phyloP scores from a whole-genome alignment of 2,329 filamentous ascomycete species.

The Gaeumannomyces tritici region DNA sequence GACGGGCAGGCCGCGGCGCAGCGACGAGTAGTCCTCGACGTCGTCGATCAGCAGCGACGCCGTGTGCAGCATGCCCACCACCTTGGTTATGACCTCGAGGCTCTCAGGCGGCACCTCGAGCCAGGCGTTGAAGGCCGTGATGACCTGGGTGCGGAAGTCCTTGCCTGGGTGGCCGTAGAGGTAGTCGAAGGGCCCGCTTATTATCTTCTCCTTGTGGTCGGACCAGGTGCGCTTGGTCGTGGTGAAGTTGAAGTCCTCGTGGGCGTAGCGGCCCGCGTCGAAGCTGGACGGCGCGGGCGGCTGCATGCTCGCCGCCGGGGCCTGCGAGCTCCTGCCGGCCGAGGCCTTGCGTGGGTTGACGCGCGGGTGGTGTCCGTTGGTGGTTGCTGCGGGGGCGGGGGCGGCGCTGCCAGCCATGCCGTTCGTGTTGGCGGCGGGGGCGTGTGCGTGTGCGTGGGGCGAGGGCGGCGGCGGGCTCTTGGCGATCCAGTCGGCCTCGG shows the following conservation, averaged over 20 bases:
- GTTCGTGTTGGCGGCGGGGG: not conserved
- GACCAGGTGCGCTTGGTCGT: constrained; percentile 50
- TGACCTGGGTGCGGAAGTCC: constrained; percentile 72
- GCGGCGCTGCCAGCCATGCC: constrained; percentile 9
- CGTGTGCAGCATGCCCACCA: constrained; percentile 79
- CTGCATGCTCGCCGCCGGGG: constrained; percentile 12
- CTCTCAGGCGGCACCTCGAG: constrained; percentile 62
- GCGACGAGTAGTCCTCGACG: constrained; percentile 66
- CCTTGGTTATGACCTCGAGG: constrained; percentile 65
- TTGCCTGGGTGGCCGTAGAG: constrained; percentile 72
- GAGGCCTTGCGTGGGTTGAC: no score
- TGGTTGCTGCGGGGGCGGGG: not conserved
- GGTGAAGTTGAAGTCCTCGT: constrained; percentile 44
- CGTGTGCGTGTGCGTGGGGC: not conserved
- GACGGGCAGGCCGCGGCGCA: constrained; percentile 72
- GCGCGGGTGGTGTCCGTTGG: constrained; percentile 4
- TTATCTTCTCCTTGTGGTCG: constrained; percentile 64
- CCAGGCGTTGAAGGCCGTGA: constrained; percentile 74
- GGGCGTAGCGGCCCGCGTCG: constrained; percentile 42
- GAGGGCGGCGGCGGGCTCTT: constrained; percentile 10
- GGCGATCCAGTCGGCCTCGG: constrained; percentile 52
- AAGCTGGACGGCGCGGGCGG: constrained; percentile 30
- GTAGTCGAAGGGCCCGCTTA: constrained; percentile 74
- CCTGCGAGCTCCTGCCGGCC: no score
- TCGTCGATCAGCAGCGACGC: constrained; percentile 79